A percentile compares a stretch with the other conserved stretches of the same genome.
phyloP scores from a whole-genome alignment of 768 basidiomycete genomes.

The Leccinum subgranulosum region DNA sequence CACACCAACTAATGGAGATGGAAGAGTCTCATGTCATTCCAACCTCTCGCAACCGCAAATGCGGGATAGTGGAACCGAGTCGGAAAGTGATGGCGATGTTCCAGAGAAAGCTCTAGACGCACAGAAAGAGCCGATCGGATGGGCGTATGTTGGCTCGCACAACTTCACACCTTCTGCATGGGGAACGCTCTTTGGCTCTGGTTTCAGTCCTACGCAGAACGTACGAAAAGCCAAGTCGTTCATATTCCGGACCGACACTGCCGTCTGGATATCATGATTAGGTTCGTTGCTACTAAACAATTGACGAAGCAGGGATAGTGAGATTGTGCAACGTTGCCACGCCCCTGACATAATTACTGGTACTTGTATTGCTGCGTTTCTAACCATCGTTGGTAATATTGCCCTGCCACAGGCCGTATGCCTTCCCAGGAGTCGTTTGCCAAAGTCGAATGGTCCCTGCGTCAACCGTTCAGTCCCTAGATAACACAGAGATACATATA shows the following conservation, averaged over 20 bases:
- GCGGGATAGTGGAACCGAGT: too few relatives aligned
- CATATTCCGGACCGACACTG: neutral
- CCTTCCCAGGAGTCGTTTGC: constrained; percentile 94
- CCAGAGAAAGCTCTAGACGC: too few relatives aligned
- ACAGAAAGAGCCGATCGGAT: too few relatives aligned
- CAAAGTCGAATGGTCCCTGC: constrained; percentile 91
- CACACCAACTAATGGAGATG: neutral
- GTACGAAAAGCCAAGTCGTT: neutral
- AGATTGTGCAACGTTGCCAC: constrained; percentile 6
- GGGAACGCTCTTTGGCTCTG: too few relatives aligned
- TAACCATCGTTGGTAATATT: constrained; percentile 38
- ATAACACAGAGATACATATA: neutral
- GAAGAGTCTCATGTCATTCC: neutral
- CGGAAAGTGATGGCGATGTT: too few relatives aligned
- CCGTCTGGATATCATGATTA: constrained; percentile 17
- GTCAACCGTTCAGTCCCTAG: constrained; percentile 6
- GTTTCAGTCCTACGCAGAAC: too few relatives aligned
- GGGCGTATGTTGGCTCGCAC: too few relatives aligned
- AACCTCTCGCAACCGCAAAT: neutral
- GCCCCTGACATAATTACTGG: constrained; percentile 7
- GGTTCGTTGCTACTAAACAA: constrained; percentile 10
- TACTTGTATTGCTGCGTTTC: neutral
- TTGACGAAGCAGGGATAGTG: constrained; percentile 9
- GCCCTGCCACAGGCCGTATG: constrained; percentile 90
- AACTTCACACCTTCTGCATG: too few relatives aligned